Base-by-base conservation (phyloP, 2,329 filamentous ascomycete species). In the Phialophora expanda region DNA sequence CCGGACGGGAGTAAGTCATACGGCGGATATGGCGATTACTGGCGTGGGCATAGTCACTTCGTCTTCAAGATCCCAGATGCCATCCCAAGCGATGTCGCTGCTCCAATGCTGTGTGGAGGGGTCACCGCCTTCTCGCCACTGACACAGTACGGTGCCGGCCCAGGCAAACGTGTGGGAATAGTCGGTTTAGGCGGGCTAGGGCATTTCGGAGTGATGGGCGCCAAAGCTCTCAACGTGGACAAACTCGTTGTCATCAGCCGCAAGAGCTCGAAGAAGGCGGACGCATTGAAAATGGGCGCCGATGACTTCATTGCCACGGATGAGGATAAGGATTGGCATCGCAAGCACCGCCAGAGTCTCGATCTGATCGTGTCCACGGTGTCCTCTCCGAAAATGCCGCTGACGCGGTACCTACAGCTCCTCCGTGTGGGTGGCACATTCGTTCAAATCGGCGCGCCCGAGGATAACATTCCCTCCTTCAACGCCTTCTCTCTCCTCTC, bases 31-130 rank as follows among this genome's bases (percentile, higher is more conserved):
- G 84, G 84, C 8, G 78, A 81, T 60, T 82, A 85, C 66, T 83
- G 83, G 74, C 82, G 87, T 22, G 83, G 82, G 0, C 83, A 83
- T 0, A 81, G 78, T 79, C 54, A 70, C 26, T 70, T 71, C 38
- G 70, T 71, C n/a, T 62, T 73, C 46, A 66, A 66, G 74, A 87
- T 88, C 66, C 86, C 86, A 0, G 80, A 83, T 14, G 74, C 67
- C 0, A 68, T 88, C 30, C 72, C 77, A 1, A 82, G 78, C 32
- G 81, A 80, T 9, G 79, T 83, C 64, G 86, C 85, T 1, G 85
- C 90, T 1, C 90, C 91, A 0, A 87, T 95, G 81, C 82, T 94
- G 30, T 94, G 91, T 74, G 91, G 88, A 1, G 91, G 92, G 1
- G 83, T 94, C 62, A 95, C 91, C 0, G 85, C 89, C 0, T 95